phyloP scores from a whole-genome alignment of 495 filamentous ascomycete species.

The Cairneyella variabilis region DNA sequence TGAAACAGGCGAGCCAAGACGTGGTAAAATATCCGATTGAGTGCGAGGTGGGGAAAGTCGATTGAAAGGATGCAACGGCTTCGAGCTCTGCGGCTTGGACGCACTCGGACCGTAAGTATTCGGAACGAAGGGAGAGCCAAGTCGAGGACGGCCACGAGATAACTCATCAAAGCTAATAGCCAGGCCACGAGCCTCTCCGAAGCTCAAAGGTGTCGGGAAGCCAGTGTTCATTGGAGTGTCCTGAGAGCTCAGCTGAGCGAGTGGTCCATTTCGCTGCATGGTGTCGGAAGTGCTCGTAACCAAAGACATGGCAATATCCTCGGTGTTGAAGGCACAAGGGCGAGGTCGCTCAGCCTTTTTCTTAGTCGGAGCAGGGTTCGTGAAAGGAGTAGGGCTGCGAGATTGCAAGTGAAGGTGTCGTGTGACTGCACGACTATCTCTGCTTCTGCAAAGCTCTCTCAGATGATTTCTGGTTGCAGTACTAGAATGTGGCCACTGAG shows the following conservation, averaged over 20 bases:
- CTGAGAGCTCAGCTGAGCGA: conserved; percentile 48
- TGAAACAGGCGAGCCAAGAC: conserved; percentile 44
- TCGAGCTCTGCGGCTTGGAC: conserved; percentile 21
- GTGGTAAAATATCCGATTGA: conserved; percentile 36
- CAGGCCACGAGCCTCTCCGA: conserved; percentile 9
- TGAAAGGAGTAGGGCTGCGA: conserved; percentile 70
- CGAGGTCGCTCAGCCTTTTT: conserved; percentile 33
- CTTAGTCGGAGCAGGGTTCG: conserved; percentile 35
- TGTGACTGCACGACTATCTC: conserved; percentile 62
- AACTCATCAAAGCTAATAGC: not conserved
- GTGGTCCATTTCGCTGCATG: conserved; percentile 68
- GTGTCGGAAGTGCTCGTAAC: conserved; percentile 72
- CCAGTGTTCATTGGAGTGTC: conserved; percentile 21
- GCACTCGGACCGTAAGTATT: conserved; percentile 53
- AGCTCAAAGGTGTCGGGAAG: conserved; percentile 14
- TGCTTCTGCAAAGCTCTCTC: conserved; percentile 76
- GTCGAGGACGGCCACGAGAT: conserved; percentile 23
- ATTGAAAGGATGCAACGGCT: no score
- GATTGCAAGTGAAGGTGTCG: conserved; percentile 69
- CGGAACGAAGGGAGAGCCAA: conserved; percentile 53
- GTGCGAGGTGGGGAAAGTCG: conserved; percentile 30
- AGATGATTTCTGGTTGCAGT: conserved; percentile 75
- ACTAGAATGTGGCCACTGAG: conserved; percentile 78
- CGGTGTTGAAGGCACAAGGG: conserved; percentile 50
- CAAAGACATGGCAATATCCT: conserved; percentile 83